Conservation (phyloP, 148 eudicot species). For the Mesembryanthemum crystallinum region DNA sequence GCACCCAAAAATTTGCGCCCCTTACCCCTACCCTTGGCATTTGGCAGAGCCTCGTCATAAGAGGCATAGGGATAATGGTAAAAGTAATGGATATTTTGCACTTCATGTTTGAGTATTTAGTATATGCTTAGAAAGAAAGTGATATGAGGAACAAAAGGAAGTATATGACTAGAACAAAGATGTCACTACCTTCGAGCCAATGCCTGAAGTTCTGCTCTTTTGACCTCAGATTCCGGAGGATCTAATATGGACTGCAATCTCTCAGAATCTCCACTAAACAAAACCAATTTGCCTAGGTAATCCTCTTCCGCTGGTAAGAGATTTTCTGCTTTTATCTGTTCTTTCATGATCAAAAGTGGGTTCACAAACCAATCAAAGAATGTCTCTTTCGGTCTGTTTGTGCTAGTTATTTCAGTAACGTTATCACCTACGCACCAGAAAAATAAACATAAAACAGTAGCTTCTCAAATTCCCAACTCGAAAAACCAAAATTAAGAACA, state of each 20-base stretch:
- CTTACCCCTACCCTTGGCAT: too few relatives aligned
- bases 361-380: slow-evolving; percentile 85
- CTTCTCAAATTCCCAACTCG: not conserved
- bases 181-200: slow-evolving; percentile 73
- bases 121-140: too few relatives aligned
- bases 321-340: slow-evolving; percentile 79
- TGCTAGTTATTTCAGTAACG: slow-evolving; percentile 62
- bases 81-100: too few relatives aligned
- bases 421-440: slow-evolving; percentile 55
- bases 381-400: slow-evolving; percentile 76
- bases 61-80: too few relatives aligned
- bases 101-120: too few relatives aligned
- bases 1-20: too few relatives aligned
- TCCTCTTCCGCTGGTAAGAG: slow-evolving; percentile 65
- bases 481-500: not conserved
- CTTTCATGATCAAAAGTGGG: slow-evolving; percentile 83
- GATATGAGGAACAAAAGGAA: not conserved
- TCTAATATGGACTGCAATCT: slow-evolving; percentile 42
- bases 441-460: not conserved
- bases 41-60: too few relatives aligned
- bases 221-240: slow-evolving; percentile 60
- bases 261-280: slow-evolving; percentile 53
- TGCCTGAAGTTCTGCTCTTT: slow-evolving; percentile 81
- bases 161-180: not conserved
- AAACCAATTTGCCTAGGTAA: slow-evolving; percentile 61